Base-by-base conservation (phyloP, 768 basidiomycete genomes). In the Tulasnella sp. region DNA sequence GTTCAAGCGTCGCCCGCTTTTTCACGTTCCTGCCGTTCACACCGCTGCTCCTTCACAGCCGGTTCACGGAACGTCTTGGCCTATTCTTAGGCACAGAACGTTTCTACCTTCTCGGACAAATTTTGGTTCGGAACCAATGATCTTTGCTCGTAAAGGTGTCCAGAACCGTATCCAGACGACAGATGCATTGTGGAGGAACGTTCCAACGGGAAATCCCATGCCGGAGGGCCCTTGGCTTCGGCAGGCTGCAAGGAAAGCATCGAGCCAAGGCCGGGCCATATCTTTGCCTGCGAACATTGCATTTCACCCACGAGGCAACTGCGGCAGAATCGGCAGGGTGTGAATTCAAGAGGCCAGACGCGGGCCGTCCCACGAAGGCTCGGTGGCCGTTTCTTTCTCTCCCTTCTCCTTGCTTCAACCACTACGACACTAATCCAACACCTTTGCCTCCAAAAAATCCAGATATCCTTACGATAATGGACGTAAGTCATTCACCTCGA, bases 241-340 rank as follows among this genome's bases (percentile, higher is more conserved):
- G 60, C 58, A 60, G 24, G 40, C 44, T 31, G 37, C 31, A 16
- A 18, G 12, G 8, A 42, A n/a, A 28, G 31, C n/a, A 18, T 16
- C 74, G 37, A 75, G 42, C 28, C 11, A 24, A 75, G 34, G 6
- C 37, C 3, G 11, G 74, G 1, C 22, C 34, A 34, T 75, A 42
- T 75, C 74, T 42, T 75, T 75, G 28, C 46, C 20, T 40, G 46
- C n/a, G 60, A n/a, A 28, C 60, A 24, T 31, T 37, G 28, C 58
- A 24, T 60, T 37, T 60, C 58, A 60, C 20, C 58, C 58, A 60
- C 60, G 60, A 64, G 60, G 60, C 60, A 64, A 64, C 60, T 44
- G 60, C 60, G 60, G 60, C 60, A 64, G 60, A 64, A 28, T 24
- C 28, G 60, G 31, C 28, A 64, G 8, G 60, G 60, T 64, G 60